These are phyloP conservation scores for Lathyrus sativus DNA, from an alignment of 306 rosid species.

Conservation along the genomic window DNA sequence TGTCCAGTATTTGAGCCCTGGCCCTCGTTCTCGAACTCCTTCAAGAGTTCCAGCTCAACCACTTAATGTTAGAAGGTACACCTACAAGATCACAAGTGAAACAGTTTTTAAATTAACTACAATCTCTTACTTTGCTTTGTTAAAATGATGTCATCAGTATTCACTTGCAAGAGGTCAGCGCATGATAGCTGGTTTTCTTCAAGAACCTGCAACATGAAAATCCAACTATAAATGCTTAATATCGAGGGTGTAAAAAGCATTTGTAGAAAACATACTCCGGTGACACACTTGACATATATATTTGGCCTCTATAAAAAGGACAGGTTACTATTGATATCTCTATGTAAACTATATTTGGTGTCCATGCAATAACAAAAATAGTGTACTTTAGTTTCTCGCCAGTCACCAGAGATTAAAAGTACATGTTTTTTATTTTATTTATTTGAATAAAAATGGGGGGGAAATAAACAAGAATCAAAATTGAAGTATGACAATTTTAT, in stretches of 20 bases:
- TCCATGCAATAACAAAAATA: background rate
- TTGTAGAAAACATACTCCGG: background rate
- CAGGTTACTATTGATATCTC: background rate
- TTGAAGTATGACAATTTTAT: background rate
- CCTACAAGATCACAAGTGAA: conserved; percentile 18
- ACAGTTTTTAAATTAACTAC: conserved; percentile 14
- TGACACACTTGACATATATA: background rate
- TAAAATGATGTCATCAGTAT: conserved; percentile 71
- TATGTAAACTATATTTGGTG: background rate
- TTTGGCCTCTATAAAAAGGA: background rate
- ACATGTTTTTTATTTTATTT: background rate
- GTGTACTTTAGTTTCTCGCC: background rate
- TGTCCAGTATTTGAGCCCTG: background rate
- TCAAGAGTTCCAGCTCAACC: background rate
- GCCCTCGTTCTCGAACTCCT: background rate
- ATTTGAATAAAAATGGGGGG: background rate
- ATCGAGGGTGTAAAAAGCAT: conserved; percentile 29
- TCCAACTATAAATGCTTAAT: conserved; percentile 31
- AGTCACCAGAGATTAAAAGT: background rate
- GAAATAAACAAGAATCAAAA: background rate
- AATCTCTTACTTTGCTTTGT: conserved; percentile 75
- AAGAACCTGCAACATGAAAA: conserved; percentile 67
- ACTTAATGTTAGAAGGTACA: background rate
- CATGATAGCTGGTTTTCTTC: conserved; percentile 86
- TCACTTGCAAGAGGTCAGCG: conserved; percentile 63